Percentiles rank a stretch among this genome's conserved stretches.
phyloP scores from a whole-genome alignment of 2,329 filamentous ascomycete genomes.

The Alternaria incomplexa region DNA sequence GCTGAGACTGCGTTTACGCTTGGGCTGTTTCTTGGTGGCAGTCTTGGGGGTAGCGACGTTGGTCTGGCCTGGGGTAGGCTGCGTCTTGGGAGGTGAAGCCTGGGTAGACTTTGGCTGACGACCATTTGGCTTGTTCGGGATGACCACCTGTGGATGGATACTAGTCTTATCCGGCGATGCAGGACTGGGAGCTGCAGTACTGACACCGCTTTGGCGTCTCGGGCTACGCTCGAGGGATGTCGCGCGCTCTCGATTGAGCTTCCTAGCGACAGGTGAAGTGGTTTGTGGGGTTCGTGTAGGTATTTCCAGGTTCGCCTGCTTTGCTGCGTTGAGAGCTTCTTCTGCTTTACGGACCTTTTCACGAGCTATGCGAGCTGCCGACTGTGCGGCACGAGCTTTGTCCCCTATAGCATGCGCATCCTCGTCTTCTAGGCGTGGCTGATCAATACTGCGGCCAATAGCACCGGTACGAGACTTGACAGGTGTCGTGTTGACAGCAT shows the following conservation, averaged over 20 bases:
- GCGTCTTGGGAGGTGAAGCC: background rate
- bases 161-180: background rate
- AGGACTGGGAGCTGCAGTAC: constrained; percentile 3
- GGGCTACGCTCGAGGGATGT: constrained; percentile 2
- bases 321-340: background rate
- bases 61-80: background rate
- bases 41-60: background rate
- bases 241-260: background rate
- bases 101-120: background rate
- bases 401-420: background rate
- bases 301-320: background rate
- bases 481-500: constrained; percentile 17
- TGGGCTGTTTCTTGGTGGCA: background rate
- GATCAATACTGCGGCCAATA: background rate
- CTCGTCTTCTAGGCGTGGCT: background rate
- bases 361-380: background rate
- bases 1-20: constrained; percentile 7
- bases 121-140: background rate
- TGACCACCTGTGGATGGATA: background rate
- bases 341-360: background rate
- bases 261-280: constrained; percentile 2
- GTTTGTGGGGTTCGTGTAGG: background rate
- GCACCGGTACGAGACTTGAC: background rate
- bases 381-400: background rate
- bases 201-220: constrained; percentile 10